phyloP scores from a whole-genome alignment of 371 early-diverging fungal genomes.

The Dichotomocladium elegans region DNA sequence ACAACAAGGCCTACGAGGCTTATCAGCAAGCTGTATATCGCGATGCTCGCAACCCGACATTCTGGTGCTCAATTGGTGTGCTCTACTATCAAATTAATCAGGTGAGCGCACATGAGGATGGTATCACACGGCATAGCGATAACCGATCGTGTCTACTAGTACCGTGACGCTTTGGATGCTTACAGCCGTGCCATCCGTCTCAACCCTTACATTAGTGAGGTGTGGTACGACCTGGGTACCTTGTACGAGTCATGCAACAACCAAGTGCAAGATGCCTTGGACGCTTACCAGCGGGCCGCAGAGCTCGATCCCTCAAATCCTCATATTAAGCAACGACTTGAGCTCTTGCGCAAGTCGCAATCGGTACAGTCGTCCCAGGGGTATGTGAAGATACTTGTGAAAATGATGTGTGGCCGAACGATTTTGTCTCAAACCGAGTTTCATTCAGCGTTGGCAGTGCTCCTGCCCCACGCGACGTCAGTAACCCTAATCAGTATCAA shows the following conservation, averaged over 20 bases:
- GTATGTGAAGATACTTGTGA: slow-evolving; percentile 46
- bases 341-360: slow-evolving; percentile 58
- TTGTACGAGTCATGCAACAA: slow-evolving; percentile 97
- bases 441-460: slow-evolving; percentile 39
- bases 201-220: slow-evolving; percentile 93
- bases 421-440: slow-evolving; percentile 1
- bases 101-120: too few relatives aligned
- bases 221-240: slow-evolving; percentile 95
- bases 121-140: too few relatives aligned
- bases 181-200: slow-evolving; percentile 93
- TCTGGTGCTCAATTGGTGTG: slow-evolving; percentile 99
- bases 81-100: slow-evolving; percentile 96
- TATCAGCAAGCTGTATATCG: slow-evolving; percentile 97
- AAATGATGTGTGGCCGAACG: too few relatives aligned
- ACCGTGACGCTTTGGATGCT: slow-evolving; percentile 95
- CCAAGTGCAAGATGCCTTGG: slow-evolving; percentile 94
- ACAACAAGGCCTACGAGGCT: slow-evolving; percentile 94
- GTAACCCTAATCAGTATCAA: slow-evolving; percentile 49
- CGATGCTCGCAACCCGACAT: slow-evolving; percentile 92
- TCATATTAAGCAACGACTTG: slow-evolving; percentile 84
- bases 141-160: too few relatives aligned
- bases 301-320: slow-evolving; percentile 55
- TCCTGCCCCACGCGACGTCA: slow-evolving; percentile 62
- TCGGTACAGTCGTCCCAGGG: slow-evolving; percentile 74
- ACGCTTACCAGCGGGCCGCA: slow-evolving; percentile 90